Evolutionary conservation across 2,329 filamentous ascomycete genomes (phyloP), one percentile per base, ranked within the genome.

Genomic region (Rhynchosporium graminicola): DNA sequence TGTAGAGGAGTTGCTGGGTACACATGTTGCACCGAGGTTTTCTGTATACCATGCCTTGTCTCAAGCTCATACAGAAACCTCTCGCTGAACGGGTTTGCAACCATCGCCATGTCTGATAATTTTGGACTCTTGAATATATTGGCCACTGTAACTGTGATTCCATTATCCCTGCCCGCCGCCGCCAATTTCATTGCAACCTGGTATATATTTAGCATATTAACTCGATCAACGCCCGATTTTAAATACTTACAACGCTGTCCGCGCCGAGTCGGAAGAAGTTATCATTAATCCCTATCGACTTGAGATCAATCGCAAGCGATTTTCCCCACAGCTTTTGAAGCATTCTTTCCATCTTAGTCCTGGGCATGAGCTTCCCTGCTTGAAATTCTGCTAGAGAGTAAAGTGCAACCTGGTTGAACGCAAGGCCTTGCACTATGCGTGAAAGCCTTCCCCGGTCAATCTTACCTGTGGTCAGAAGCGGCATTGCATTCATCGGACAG

Each of bases 91-190:
- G 57, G 48, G n/a, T 52, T 55, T 15, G 40, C 52, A 45, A 73
- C 66, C 4, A 61, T 66, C 4, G 80, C 79, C 80, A 83, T 82
- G 0, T 73, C 76, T 0, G 77, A 70, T 3, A 80, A 70, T 4
- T 71, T 76, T 38, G 78, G 77, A 59, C 78, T 72, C 2, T 64
- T 59, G 68, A 81, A 80, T 28, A 80, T 74, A 55, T 78, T 74
- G 4, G 75, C 74, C 3, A 81, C 79, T 0, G 74, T 75, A 1
- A 80, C 63, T 9, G 68, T 68, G 9, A 77, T 63, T 2, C 75
- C 76, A n/a, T 55, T 57, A 15, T 61, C 59, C 52, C 68, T 57
- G 26, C 67, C 67, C 3, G 36, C 73, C 28, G 80, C 77, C 0
- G 83, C 80, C 4, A 83, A 64, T 54, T 77, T 80, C 72, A 78